Percentiles rank a stretch among this genome's conserved stretches.
These are phyloP conservation scores for Heliocybe sulcata DNA, from an alignment of 1,284 basidiomycete genomes.

Conservation along the genomic window DNA sequence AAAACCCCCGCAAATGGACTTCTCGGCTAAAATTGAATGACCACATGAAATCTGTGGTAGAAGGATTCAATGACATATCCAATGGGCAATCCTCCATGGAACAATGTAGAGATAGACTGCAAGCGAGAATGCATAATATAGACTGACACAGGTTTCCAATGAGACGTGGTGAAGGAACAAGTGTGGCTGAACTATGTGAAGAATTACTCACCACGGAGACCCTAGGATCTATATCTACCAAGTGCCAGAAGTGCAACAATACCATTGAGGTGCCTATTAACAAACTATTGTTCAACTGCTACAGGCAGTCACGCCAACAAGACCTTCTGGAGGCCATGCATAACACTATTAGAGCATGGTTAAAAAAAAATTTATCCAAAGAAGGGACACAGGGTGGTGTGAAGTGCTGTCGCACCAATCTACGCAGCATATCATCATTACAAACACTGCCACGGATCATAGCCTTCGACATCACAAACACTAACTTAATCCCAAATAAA, in stretches of 20 bases:
- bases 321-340: not conserved
- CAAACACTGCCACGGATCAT: not conserved
- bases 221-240: not conserved
- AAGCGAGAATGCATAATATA: not conserved
- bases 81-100: not conserved
- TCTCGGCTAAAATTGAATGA: not conserved
- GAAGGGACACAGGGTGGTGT: no score
- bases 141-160: not conserved
- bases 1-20: not conserved
- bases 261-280: not conserved
- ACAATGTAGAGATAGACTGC: not conserved
- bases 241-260: not conserved
- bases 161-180: not conserved
- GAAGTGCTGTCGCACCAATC: no score
- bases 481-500: not conserved
- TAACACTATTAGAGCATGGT: not conserved
- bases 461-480: not conserved
- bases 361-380: no score
- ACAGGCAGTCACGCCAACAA: no score
- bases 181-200: not conserved
- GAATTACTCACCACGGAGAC: not conserved
- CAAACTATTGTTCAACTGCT: not conserved
- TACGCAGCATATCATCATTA: not conserved
- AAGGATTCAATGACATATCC: not conserved
- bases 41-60: not conserved